Evolutionary conservation across 1,284 basidiomycete species (phyloP).

Genomic region (Pyrrhoderma noxium): DNA sequence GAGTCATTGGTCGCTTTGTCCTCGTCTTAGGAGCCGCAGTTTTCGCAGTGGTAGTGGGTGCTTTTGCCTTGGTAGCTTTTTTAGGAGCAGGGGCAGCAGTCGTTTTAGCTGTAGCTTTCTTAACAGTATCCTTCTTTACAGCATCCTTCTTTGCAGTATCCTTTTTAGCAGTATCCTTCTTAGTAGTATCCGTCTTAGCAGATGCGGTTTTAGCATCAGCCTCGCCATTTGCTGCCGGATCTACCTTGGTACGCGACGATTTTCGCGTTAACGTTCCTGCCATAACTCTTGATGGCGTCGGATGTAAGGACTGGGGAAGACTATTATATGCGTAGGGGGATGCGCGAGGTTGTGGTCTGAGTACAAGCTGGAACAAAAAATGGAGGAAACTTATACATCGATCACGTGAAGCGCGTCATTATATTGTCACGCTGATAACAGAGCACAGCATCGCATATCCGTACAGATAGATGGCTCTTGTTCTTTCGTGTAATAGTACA

Average conservation of each 20-base stretch:
- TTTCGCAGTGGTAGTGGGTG: neutral
- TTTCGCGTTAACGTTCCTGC: constrained; percentile 8
- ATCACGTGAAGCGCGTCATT: too few species aligned
- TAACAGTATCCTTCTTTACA: too few species aligned
- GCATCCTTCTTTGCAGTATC: constrained; percentile 2
- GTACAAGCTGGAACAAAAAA: neutral
- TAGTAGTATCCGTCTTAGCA: neutral
- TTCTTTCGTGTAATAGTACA: too few species aligned
- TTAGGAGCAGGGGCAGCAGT: neutral
- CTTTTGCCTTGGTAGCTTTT: constrained; percentile 4
- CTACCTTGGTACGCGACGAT: constrained; percentile 12
- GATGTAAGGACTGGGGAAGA: neutral
- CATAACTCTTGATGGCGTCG: neutral
- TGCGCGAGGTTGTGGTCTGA: neutral
- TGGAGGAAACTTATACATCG: neutral
- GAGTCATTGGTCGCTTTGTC: constrained; percentile 7
- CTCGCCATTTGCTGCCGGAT: constrained; percentile 4
- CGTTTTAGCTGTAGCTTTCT: too few species aligned
- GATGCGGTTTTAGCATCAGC: neutral
- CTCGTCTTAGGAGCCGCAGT: neutral
- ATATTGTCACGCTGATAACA: too few species aligned
- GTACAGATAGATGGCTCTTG: too few species aligned
- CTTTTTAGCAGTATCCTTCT: neutral
- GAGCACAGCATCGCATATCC: too few species aligned
- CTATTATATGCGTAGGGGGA: constrained; percentile 3